phyloP scores from a whole-genome alignment of 192 early-diverging fungal genomes.

The Coemansia sp. region DNA sequence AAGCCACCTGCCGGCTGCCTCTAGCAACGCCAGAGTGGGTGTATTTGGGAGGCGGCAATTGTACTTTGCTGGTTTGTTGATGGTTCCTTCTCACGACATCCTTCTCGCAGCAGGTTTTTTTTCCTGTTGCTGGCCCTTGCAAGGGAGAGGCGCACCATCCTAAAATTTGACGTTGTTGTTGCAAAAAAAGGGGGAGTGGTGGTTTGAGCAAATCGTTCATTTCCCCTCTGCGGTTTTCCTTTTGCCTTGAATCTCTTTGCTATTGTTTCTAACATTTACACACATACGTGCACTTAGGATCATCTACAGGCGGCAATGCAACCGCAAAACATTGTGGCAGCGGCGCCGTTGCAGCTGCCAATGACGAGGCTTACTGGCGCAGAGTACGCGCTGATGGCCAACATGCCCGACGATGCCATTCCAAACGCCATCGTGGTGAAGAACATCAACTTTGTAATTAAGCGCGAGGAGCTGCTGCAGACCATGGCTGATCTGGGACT shows the following conservation, averaged over 20 bases:
- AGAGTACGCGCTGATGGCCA: constrained; percentile 53
- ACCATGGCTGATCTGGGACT: constrained; percentile 68
- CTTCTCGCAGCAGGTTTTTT: neutral
- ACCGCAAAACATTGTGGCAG: constrained; percentile 42
- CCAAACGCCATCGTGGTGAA: constrained; percentile 79
- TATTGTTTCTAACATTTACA: neutral
- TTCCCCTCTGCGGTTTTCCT: neutral
- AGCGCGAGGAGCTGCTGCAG: constrained; percentile 70
- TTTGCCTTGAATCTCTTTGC: neutral
- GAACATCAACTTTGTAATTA: constrained; percentile 78
- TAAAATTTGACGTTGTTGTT: neutral
- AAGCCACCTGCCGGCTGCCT: neutral
- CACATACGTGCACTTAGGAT: constrained; percentile 28
- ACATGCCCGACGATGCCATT: constrained; percentile 60
- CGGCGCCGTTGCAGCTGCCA: constrained; percentile 41
- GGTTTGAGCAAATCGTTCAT: neutral
- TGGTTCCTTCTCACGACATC: neutral
- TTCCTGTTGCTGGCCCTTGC: neutral
- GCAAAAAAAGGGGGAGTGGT: neutral
- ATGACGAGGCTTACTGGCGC: constrained; percentile 41
- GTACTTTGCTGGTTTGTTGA: constrained; percentile 4
- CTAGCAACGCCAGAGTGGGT: neutral
- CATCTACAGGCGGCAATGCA: constrained; percentile 53
- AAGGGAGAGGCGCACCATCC: neutral
- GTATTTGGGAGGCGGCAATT: neutral